A percentile compares a stretch with the other conserved stretches of the same genome.
Conservation (phyloP, 352 stramenopile genomes). For the Phytopythium oedochilum region DNA sequence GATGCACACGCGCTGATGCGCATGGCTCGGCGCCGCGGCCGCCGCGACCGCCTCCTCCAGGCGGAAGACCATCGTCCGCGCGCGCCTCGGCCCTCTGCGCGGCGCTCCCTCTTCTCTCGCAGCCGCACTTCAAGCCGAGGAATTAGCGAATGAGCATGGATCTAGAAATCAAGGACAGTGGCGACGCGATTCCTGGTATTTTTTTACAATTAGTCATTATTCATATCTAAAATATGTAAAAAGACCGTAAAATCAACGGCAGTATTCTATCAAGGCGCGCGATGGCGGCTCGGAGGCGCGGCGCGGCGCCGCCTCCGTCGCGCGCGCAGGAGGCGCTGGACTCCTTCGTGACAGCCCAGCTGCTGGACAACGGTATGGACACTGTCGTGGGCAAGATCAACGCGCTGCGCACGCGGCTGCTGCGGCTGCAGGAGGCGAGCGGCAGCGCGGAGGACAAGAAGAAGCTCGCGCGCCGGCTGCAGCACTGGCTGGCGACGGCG, state of each 20-base stretch:
- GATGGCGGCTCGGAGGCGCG: background rate
- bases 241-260: no score
- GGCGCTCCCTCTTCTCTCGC: background rate
- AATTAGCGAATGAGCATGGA: no score
- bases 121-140: background rate
- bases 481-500: slow-evolving; percentile 53
- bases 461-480: slow-evolving; percentile 49
- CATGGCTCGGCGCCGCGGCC: slow-evolving; percentile 30
- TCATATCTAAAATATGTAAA: no score
- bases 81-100: background rate
- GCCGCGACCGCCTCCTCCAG: slow-evolving; percentile 41
- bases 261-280: no score
- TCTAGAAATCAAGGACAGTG: no score
- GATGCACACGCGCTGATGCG: slow-evolving; percentile 24
- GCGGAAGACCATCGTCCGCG: slow-evolving; percentile 32
- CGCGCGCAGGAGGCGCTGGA: slow-evolving; percentile 50
- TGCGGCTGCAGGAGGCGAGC: slow-evolving; percentile 10
- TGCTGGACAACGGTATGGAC: slow-evolving; percentile 83
- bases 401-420: slow-evolving; percentile 46
- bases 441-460: slow-evolving; percentile 24
- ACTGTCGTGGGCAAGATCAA: slow-evolving; percentile 59
- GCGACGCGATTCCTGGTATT: no score
- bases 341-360: slow-evolving; percentile 64
- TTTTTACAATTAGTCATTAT: no score
- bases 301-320: slow-evolving; percentile 2